Evolutionary conservation across 2,329 filamentous ascomycete species (phyloP).

Genomic region (Aureobasidium sp.): DNA sequence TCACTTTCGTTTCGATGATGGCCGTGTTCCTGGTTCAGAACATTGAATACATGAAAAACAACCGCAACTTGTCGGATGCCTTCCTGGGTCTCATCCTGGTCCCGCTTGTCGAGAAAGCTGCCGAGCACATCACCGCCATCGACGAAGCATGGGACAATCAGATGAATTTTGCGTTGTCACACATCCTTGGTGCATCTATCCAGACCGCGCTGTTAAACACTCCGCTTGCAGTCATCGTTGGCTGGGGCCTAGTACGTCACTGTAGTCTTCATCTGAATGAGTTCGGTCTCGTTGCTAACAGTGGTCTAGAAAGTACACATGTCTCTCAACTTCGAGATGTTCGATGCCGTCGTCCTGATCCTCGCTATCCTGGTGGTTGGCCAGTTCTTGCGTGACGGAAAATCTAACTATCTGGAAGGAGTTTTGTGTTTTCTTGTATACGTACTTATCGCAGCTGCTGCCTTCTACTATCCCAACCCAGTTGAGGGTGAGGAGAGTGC

Average conservation of each 20-base stretch:
- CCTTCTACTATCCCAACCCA: slow-evolving; percentile 55
- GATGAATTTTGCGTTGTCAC: slow-evolving; percentile 70
- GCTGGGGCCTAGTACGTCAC: slow-evolving; percentile 63
- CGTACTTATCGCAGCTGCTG: slow-evolving; percentile 52
- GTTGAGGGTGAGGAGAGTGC: not conserved
- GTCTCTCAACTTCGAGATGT: slow-evolving; percentile 77
- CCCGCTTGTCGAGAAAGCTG: slow-evolving; percentile 74
- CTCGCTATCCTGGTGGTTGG: slow-evolving; percentile 80
- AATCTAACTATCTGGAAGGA: slow-evolving; percentile 86
- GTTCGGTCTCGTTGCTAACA: slow-evolving; percentile 61
- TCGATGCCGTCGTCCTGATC: slow-evolving; percentile 74
- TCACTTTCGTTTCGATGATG: slow-evolving; percentile 64
- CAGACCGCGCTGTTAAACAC: slow-evolving; percentile 87
- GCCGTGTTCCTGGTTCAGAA: slow-evolving; percentile 68
- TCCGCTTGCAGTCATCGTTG: slow-evolving; percentile 72
- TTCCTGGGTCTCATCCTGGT: slow-evolving; percentile 68
- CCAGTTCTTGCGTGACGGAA: slow-evolving; percentile 78
- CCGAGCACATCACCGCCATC: slow-evolving; percentile 74
- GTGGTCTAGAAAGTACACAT: slow-evolving; percentile 58
- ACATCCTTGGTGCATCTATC: slow-evolving; percentile 78
- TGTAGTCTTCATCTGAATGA: slow-evolving; percentile 66
- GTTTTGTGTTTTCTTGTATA: slow-evolving; percentile 66
- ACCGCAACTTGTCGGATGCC: slow-evolving; percentile 44
- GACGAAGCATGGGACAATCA: slow-evolving; percentile 78
- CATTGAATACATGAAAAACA: slow-evolving; percentile 53